A percentile compares a stretch with the other conserved stretches of the same genome.
Conservation (phyloP, 352 stramenopile species). For the Pythium myriotylum region DNA sequence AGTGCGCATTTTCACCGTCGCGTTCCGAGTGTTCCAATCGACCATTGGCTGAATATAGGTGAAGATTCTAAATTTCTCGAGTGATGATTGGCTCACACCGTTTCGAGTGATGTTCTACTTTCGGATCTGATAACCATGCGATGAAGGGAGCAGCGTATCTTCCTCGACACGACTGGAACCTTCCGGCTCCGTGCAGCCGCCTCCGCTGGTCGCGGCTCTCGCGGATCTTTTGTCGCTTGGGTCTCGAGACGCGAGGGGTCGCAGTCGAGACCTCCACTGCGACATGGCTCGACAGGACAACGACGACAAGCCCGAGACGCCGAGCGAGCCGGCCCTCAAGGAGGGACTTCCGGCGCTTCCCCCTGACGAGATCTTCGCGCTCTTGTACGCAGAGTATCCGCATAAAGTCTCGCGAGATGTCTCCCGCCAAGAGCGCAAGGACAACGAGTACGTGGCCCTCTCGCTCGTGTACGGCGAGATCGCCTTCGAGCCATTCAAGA, state of each 20-base stretch:
- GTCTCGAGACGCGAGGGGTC: no score
- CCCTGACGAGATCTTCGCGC: slow-evolving; percentile 38
- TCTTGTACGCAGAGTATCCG: slow-evolving; percentile 48
- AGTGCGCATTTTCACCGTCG: slow-evolving; percentile 22
- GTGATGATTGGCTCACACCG: slow-evolving; percentile 32
- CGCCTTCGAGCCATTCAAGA: slow-evolving; percentile 76
- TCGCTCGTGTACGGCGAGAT: slow-evolving; percentile 91
- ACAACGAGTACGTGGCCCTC: slow-evolving; percentile 64
- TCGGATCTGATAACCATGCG: slow-evolving; percentile 8
- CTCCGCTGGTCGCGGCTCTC: no score
- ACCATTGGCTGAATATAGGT: slow-evolving; percentile 25
- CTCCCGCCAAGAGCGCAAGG: slow-evolving; percentile 43
- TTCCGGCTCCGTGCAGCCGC: no score
- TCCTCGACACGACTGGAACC: background rate
- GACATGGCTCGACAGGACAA: background rate
- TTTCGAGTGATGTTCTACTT: slow-evolving; percentile 14
- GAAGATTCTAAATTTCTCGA: slow-evolving; percentile 25
- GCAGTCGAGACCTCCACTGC: no score
- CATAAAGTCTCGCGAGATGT: slow-evolving; percentile 45
- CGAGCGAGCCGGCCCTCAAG: background rate
- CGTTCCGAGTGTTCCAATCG: slow-evolving; percentile 16
- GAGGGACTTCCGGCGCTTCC: slow-evolving; percentile 10
- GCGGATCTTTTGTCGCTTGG: no score
- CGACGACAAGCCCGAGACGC: background rate
- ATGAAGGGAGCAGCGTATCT: background rate